These are phyloP conservation scores for Aspergillus incahuasiensis DNA, from an alignment of 495 filamentous ascomycete species.

Conservation along the genomic window DNA sequence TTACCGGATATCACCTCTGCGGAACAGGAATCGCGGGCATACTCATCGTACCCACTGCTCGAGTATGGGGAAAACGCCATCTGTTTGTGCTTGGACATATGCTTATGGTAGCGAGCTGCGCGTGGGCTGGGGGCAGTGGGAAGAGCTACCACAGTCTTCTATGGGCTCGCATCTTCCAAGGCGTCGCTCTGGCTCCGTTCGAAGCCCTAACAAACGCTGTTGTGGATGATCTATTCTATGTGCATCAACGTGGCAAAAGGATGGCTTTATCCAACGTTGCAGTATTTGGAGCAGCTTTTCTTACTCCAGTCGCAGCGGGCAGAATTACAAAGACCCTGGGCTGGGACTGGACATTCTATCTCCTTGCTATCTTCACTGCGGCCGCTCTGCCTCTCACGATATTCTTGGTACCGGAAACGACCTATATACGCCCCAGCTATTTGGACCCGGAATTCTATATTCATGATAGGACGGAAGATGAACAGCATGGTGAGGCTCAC, in stretches of 20 bases:
- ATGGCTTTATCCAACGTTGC: conserved; percentile 90
- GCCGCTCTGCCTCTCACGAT: conserved; percentile 61
- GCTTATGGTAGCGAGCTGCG: conserved; percentile 64
- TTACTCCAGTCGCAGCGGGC: conserved; percentile 83
- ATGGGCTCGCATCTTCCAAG: conserved; percentile 73
- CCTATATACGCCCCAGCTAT: conserved; percentile 59
- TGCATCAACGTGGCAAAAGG: conserved; percentile 77
- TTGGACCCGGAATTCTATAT: conserved; percentile 58
- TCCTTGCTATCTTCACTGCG: conserved; percentile 62
- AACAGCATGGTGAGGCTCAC: neutral
- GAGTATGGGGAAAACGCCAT: conserved; percentile 90
- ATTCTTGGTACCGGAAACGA: conserved; percentile 82
- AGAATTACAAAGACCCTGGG: conserved; percentile 72
- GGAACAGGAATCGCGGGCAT: conserved; percentile 77
- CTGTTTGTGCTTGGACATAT: conserved; percentile 75
- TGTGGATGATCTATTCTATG: conserved; percentile 72
- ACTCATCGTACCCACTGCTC: conserved; percentile 79
- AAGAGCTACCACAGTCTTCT: conserved; percentile 64
- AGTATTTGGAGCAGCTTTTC: conserved; percentile 86
- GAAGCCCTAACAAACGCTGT: conserved; percentile 73
- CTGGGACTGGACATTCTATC: conserved; percentile 76
- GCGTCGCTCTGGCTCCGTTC: conserved; percentile 69
- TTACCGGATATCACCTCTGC: conserved; percentile 84
- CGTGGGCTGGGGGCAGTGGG: conserved; percentile 72
- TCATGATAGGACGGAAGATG: conserved; percentile 3